Base-by-base conservation (phyloP, 2,329 filamentous ascomycete genomes). In the Coniochaeta hoffmannii region DNA sequence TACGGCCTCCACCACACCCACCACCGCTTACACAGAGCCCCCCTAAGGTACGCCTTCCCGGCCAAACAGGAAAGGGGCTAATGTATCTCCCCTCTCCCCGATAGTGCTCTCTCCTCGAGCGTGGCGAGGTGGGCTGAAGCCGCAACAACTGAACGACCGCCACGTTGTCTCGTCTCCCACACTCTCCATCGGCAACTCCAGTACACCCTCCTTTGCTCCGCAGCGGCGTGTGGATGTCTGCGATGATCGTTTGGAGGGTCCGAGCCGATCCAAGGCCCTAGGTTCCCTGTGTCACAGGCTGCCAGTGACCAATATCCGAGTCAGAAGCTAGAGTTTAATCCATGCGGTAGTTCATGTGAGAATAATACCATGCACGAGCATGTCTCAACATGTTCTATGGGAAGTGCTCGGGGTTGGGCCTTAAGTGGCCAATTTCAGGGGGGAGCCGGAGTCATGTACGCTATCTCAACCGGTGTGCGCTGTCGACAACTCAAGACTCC, bases 301-400 rank as follows among this genome's bases (percentile, higher is more conserved):
- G 4, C 36, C 15, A 4, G 19, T 22, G n/a, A 34, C n/a, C n/a
- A 34, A 22, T 7, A 28, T 31, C n/a, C 11, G 28, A 50, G 28
- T 17, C n/a, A 22, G 8, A 15, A 4, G 28, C n/a, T 15, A 3
- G 49, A 2, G 28, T 19, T 53, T 15, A n/a, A n/a, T 41, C 14
- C 50, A 38, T 15, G 34, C 32, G 17, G 19, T 53, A 28, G 24
- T 38, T 53, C 50, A 53, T 53, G 50, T 53, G 50, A 53, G 50
- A 28, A 38, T 11, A 17, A 53, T 14, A 22, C 17, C 50, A 53
- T 53, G 50, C 50, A 30, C 28, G 32, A 28, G 49, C 10, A 46
- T 46, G 41, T 19, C 19, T 26, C 41, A n/a, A 46, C 14, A 28
- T 8, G 19, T 46, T 12, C n/a, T 28, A 28, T n/a, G 12, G 3